Base-by-base conservation (phyloP, 2,329 filamentous ascomycete species). In the Cladophialophora carrionii region DNA sequence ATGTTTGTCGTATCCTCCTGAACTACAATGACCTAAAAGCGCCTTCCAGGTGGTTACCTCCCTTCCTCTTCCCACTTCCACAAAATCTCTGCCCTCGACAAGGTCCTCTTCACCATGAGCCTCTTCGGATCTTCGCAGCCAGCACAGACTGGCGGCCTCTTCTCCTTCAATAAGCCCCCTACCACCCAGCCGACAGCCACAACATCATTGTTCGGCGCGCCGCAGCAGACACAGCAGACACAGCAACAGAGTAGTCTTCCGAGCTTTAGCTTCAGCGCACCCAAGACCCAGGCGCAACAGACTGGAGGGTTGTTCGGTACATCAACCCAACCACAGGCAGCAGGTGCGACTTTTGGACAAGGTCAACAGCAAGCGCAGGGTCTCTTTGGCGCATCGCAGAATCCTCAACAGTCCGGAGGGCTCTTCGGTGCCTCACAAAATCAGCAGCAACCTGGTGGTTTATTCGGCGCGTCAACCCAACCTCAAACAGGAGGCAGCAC, bases 241-340 rank as follows among this genome's bases (percentile, higher is more conserved):
- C 62, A 63, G 43, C 62, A 64, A 43, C 64, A 64, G 57, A 59
- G 31, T 51, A 69, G 60, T 54, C 53, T 61, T n/a, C 57, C 64
- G 3, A 63, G 32, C 10, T 67, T 69, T 60, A 62, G 62, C 57
- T 67, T 69, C 26, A 61, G 68, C 46, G 57, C 57, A 26, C 52
- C 62, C 17, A 61, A 62, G 51, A 65, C 70, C 22, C 72, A 72
- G 60, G 64, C 67, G 49, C 68, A 70, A 31, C 69, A 75, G 66
- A 64, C 72, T 20, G 72, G 71, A 37, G 69, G 73, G 2, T 61
- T 76, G 6, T 77, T 77, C 56, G 74, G 73, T 20, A 52, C 48
- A 10, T 60, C 29, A 4, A 52, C 46, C 29, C 29, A 31, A 29
- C 52, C 52, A 32, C 57, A 60, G 57, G 17, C 46, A 64, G 68